phyloP scores from a whole-genome alignment of 2,329 filamentous ascomycete genomes.

The Coleophoma crateriformis region DNA sequence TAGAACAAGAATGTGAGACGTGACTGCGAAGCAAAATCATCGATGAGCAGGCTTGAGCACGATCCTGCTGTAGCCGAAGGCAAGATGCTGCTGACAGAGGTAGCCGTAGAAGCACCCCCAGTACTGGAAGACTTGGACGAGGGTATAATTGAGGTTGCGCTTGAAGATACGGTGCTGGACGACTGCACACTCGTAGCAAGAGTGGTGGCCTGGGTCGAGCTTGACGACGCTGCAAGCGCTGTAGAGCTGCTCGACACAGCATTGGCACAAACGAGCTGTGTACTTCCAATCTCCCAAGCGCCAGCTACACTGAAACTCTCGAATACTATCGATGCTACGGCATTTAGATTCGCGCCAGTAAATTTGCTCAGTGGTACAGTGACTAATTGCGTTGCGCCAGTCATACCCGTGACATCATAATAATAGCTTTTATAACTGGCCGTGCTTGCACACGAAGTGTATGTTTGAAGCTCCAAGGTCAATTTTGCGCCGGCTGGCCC shows the following conservation, averaged over 20 bases:
- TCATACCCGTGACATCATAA: slow-evolving; percentile 38
- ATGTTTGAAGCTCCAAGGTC: slow-evolving; percentile 41
- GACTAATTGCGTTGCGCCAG: slow-evolving; percentile 42
- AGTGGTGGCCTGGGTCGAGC: background rate
- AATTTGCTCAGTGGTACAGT: slow-evolving; percentile 45
- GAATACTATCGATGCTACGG: slow-evolving; percentile 39
- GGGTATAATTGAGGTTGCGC: background rate
- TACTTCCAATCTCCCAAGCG: slow-evolving; percentile 42
- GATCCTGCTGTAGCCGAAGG: slow-evolving; percentile 7
- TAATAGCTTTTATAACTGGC: slow-evolving; percentile 35
- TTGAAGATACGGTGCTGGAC: slow-evolving; percentile 1
- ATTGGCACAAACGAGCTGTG: slow-evolving; percentile 37
- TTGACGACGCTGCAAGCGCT: background rate
- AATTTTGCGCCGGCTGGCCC: slow-evolving; percentile 34
- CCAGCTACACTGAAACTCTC: slow-evolving; percentile 29
- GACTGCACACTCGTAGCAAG: background rate
- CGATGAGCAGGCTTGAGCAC: slow-evolving; percentile 42
- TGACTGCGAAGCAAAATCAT: slow-evolving; percentile 58
- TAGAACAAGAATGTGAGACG: slow-evolving; percentile 55
- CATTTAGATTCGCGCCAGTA: slow-evolving; percentile 41
- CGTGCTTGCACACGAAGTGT: slow-evolving; percentile 34
- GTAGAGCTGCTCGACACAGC: slow-evolving; percentile 1
- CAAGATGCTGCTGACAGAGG: background rate
- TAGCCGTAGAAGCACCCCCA: background rate
- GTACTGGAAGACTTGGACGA: background rate